Conservation (phyloP, 116 monocot genomes). For the Cymodocea nodosa region DNA sequence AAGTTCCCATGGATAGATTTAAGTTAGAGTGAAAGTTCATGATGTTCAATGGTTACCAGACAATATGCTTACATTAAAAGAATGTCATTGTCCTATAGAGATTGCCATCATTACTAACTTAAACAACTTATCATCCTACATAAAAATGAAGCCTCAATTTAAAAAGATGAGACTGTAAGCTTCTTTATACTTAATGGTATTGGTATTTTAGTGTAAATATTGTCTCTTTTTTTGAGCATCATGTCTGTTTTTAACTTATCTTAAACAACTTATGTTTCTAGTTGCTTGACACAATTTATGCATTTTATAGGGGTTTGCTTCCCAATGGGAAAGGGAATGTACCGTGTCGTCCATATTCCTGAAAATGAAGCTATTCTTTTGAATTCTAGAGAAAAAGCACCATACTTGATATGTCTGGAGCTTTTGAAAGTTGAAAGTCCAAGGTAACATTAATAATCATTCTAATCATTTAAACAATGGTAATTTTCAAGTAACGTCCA, state of each 20-base stretch:
- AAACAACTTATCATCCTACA: too few species aligned
- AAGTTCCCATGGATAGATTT: too few species aligned
- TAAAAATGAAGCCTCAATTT: neutral
- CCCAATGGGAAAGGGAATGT: constrained; percentile 99
- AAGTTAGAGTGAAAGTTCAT: too few species aligned
- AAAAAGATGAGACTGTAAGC: neutral
- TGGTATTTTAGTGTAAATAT: too few species aligned
- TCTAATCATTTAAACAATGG: too few species aligned
- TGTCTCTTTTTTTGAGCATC: too few species aligned
- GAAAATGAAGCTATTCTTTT: constrained; percentile 90
- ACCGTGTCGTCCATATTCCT: constrained; percentile 83
- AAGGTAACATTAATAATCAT: constrained; percentile 40
- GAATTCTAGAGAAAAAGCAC: constrained; percentile 96
- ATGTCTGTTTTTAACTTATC: neutral
- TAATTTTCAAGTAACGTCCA: too few species aligned
- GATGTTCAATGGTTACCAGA: too few species aligned
- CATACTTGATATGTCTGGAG: constrained; percentile 94
- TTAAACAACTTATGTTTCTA: neutral
- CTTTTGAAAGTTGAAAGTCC: constrained; percentile 84
- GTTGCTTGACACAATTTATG: neutral
- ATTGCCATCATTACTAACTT: too few species aligned
- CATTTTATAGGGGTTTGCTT: constrained; percentile 64
- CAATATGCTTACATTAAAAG: too few species aligned
- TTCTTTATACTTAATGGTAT: too few species aligned
- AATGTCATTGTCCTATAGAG: too few species aligned